phyloP scores from a whole-genome alignment of 441 rosid species.

The Geranium incanum region DNA sequence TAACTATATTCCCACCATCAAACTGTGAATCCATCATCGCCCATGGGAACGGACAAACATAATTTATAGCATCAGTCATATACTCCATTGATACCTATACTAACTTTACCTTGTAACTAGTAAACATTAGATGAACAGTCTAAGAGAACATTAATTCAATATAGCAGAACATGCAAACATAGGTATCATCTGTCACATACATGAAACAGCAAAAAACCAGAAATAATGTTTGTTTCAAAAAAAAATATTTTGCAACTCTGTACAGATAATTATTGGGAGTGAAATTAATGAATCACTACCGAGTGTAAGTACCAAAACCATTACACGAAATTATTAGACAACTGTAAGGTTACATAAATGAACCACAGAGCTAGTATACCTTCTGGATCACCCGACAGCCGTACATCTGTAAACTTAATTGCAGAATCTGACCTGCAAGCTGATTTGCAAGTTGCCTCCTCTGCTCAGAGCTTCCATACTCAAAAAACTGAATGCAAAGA shows the following conservation, averaged over 20 bases:
- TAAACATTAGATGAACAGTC: background rate
- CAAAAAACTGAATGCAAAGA: slow-evolving; percentile 48
- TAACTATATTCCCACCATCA: too few relatives aligned
- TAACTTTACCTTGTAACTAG: background rate
- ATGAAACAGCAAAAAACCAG: background rate
- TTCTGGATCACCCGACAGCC: slow-evolving; percentile 84
- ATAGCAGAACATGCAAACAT: background rate
- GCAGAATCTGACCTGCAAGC: slow-evolving; percentile 57
- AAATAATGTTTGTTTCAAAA: background rate
- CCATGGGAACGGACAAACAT: too few relatives aligned
- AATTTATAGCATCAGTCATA: background rate
- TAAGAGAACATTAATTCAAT: background rate
- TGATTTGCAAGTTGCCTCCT: slow-evolving; percentile 60
- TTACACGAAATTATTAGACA: background rate
- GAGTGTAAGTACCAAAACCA: background rate
- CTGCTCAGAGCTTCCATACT: slow-evolving; percentile 54
- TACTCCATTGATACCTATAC: background rate
- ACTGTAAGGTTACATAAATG: background rate
- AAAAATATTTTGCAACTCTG: background rate
- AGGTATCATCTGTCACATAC: background rate
- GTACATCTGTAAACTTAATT: slow-evolving; percentile 70
- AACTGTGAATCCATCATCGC: too few relatives aligned
- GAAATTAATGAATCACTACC: background rate
- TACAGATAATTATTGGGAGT: background rate
- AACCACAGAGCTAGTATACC: slow-evolving; percentile 30